A percentile compares a stretch with the other conserved stretches of the same genome.
Evolutionary conservation across 352 stramenopile genomes (phyloP).

Genomic region (Phytophthora aleatoria): DNA sequence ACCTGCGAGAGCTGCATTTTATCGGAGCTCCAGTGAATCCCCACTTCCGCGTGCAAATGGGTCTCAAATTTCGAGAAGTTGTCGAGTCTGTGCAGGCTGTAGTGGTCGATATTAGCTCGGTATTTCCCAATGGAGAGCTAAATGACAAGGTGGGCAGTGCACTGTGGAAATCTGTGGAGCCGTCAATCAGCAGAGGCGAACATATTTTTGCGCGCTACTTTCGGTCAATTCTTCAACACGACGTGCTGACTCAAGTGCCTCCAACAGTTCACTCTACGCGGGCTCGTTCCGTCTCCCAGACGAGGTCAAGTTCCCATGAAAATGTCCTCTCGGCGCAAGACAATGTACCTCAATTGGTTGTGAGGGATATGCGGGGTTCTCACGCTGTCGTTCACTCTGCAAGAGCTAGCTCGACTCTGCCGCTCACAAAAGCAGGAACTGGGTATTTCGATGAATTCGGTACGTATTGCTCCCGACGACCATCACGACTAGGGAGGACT

Average conservation of each 20-base stretch:
- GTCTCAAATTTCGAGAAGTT: constrained; percentile 60
- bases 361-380: constrained; percentile 23
- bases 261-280: constrained; percentile 2
- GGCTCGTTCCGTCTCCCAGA: constrained; percentile 4
- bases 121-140: constrained; percentile 71
- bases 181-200: constrained; percentile 57
- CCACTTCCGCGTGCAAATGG: constrained; percentile 71
- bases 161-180: constrained; percentile 63
- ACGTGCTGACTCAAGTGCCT: constrained; percentile 26
- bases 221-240: constrained; percentile 63
- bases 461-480: constrained; percentile 6
- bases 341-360: constrained; percentile 12
- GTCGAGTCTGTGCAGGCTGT: constrained; percentile 63
- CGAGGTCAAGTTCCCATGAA: constrained; percentile 18
- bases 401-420: constrained; percentile 4
- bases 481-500: constrained; percentile 5
- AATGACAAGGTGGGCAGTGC: constrained; percentile 56
- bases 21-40: constrained; percentile 56
- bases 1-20: constrained; percentile 57
- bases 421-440: neutral
- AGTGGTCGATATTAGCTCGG: constrained; percentile 75
- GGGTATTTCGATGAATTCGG: constrained; percentile 33
- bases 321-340: constrained; percentile 36
- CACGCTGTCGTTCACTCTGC: constrained; percentile 9
- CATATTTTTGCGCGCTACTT: constrained; percentile 81